These are phyloP conservation scores for Macrolepiota dolichaula DNA, from an alignment of 768 basidiomycete genomes.

Conservation along the genomic window DNA sequence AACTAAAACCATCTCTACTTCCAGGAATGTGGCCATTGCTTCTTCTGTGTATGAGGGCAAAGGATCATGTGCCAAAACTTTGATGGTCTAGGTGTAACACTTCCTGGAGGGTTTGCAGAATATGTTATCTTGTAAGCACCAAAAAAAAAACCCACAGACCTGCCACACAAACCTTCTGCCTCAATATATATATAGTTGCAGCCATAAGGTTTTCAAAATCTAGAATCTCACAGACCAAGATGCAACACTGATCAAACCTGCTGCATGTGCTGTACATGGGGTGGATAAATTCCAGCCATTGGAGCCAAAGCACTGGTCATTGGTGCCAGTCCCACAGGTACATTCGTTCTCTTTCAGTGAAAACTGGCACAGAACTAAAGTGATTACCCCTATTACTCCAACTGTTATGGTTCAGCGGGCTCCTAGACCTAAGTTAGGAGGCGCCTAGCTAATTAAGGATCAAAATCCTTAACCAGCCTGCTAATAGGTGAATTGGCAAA, in stretches of 20 bases:
- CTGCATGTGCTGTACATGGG: conserved; percentile 89
- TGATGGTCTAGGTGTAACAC: conserved; percentile 75
- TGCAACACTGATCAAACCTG: conserved; percentile 84
- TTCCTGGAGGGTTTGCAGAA: conserved; percentile 86
- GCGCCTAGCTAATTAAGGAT: too few species aligned
- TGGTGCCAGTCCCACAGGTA: conserved; percentile 79
- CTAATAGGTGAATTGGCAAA: too few species aligned
- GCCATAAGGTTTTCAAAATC: conserved; percentile 81
- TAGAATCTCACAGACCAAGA: conserved; percentile 86
- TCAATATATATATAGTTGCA: background rate
- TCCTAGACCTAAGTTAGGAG: too few species aligned
- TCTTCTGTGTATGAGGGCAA: conserved; percentile 83
- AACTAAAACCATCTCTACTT: background rate
- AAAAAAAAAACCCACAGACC: too few species aligned
- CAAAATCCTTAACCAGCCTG: too few species aligned
- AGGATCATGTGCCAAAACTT: conserved; percentile 87
- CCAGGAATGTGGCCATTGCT: conserved; percentile 74
- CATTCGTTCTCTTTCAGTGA: too few species aligned
- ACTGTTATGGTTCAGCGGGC: too few species aligned
- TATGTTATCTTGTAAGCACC: conserved; percentile 79
- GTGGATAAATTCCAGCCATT: conserved; percentile 82
- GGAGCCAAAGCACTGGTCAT: conserved; percentile 82
- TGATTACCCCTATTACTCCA: too few species aligned
- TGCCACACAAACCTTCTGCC: background rate
- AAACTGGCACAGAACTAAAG: too few species aligned